These are phyloP conservation scores for Cercospora janseana DNA, from an alignment of 2,329 filamentous ascomycete species.

Conservation along the genomic window DNA sequence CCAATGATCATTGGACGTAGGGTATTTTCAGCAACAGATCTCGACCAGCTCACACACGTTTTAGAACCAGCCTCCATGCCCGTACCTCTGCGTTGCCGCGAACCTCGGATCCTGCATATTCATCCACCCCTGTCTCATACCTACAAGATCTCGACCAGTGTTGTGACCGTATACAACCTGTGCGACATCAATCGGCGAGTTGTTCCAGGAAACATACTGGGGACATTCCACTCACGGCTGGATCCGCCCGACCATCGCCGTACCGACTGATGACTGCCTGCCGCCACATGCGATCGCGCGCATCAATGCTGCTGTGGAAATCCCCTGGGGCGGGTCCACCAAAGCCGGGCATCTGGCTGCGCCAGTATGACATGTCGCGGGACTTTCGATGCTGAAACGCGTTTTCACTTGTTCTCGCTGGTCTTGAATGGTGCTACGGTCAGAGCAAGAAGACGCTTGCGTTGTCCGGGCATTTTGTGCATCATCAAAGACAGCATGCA, in stretches of 20 bases:
- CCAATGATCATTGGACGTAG: conserved; percentile 4
- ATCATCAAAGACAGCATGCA: no score
- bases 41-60: neutral
- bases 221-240: neutral
- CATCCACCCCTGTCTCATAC: conserved; percentile 4
- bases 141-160: neutral
- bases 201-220: neutral
- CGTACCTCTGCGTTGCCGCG: neutral
- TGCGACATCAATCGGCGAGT: neutral
- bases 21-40: neutral
- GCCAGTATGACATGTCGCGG: conserved; percentile 5
- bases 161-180: conserved; percentile 2
- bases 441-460: no score
- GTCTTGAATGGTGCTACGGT: no score
- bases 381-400: no score
- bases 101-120: conserved; percentile 3
- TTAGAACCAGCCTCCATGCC: conserved; percentile 2
- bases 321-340: neutral
- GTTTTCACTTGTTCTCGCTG: no score
- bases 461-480: no score
- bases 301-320: conserved; percentile 3
- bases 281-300: neutral
- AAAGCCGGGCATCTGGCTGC: neutral
- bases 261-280: neutral
- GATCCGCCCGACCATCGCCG: neutral